These are phyloP conservation scores for Pharus latifolius DNA, from an alignment of 176 grass and related monocot genomes.

Conservation along the genomic window DNA sequence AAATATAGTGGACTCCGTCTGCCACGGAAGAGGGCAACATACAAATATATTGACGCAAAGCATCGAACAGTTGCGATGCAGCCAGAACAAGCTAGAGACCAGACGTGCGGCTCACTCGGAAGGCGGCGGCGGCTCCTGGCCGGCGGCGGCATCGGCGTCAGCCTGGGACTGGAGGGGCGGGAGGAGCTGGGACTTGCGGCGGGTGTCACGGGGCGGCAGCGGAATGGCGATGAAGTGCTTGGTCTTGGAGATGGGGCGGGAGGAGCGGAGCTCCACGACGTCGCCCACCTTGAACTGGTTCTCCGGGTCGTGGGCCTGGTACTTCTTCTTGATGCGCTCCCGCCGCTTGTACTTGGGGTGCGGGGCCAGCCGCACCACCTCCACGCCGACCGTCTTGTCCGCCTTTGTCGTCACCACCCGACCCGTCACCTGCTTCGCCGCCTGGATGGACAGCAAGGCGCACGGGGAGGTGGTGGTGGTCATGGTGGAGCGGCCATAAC, in stretches of 20 bases:
- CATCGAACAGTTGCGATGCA: not conserved
- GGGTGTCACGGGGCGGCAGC: slow-evolving; percentile 33
- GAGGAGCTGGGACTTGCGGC: slow-evolving; percentile 40
- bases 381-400: slow-evolving; percentile 91
- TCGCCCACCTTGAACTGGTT: slow-evolving; percentile 94
- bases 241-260: slow-evolving; percentile 96
- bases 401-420: slow-evolving; percentile 66
- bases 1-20: not conserved
- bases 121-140: not conserved
- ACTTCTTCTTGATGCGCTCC: slow-evolving; percentile 75
- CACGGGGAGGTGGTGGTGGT: not conserved
- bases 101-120: not conserved
- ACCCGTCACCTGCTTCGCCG: slow-evolving; percentile 54
- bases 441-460: slow-evolving; percentile 27
- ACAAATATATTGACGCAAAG: not conserved
- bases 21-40: not conserved
- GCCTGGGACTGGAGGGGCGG: slow-evolving; percentile 30
- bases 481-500: not conserved
- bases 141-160: not conserved
- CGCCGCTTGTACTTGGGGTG: slow-evolving; percentile 74
- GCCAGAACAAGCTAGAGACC: not conserved
- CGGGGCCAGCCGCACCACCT: slow-evolving; percentile 52
- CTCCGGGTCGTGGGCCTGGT: slow-evolving; percentile 87
- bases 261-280: slow-evolving; percentile 64
- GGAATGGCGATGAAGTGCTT: slow-evolving; percentile 81